phyloP scores from a whole-genome alignment of 768 basidiomycete species.

The Gyrodon lividus region DNA sequence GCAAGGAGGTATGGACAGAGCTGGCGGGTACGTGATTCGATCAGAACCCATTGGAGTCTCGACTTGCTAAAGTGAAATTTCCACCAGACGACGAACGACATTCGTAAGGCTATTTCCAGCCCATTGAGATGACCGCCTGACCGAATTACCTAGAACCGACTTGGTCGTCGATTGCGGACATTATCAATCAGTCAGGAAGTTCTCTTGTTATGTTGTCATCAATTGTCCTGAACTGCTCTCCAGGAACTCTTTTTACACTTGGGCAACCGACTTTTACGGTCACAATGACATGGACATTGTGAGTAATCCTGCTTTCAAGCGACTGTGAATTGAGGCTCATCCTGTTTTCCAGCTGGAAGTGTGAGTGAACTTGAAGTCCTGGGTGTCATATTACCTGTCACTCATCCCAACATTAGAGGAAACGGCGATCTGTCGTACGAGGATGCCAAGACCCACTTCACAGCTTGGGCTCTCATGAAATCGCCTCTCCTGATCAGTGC shows the following conservation, averaged over 20 bases:
- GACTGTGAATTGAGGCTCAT: not conserved
- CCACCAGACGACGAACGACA: constrained; percentile 50
- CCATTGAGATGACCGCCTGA: constrained; percentile 1
- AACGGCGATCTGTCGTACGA: constrained; percentile 62
- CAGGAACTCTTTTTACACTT: constrained; percentile 67
- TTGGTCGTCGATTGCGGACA: constrained; percentile 51
- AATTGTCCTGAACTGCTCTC: not conserved
- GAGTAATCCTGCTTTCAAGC: constrained; percentile 8
- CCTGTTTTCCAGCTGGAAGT: constrained; percentile 47
- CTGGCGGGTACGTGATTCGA: constrained; percentile 51
- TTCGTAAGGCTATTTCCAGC: constrained; percentile 31
- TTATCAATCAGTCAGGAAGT: constrained; percentile 50
- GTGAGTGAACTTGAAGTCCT: constrained; percentile 31
- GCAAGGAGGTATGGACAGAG: constrained; percentile 57
- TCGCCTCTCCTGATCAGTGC: constrained; percentile 65
- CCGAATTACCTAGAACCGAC: constrained; percentile 32
- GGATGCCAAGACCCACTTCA: constrained; percentile 69
- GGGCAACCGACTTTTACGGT: constrained; percentile 65
- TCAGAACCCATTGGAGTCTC: not conserved
- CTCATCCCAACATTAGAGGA: constrained; percentile 39
- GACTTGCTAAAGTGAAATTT: constrained; percentile 1
- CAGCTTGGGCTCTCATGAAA: constrained; percentile 72
- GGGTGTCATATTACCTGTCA: not conserved
- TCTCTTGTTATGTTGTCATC: not conserved
- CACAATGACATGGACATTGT: constrained; percentile 72